Conservation (phyloP, 2,329 filamentous ascomycete species). For the Knufia fluminis region DNA sequence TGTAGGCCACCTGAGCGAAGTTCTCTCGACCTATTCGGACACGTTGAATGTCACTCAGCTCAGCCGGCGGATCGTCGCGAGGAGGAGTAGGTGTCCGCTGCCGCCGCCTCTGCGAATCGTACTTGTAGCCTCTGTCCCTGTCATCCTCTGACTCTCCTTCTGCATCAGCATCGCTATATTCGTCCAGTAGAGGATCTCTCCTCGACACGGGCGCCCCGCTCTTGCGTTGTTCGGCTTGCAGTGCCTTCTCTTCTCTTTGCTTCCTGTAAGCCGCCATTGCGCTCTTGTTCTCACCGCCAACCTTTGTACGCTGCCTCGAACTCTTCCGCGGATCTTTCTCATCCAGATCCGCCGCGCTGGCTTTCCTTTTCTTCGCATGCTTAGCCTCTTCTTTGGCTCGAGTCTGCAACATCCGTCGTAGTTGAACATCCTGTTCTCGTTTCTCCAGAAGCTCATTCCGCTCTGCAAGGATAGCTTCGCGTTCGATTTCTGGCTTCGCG, state of each 20-base stretch:
- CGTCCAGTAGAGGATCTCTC: constrained; percentile 52
- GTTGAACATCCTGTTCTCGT: constrained; percentile 69
- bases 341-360: constrained; percentile 67
- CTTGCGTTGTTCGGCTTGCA: constrained; percentile 39
- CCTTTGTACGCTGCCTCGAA: constrained; percentile 59
- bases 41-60: constrained; percentile 73
- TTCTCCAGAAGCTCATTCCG: constrained; percentile 74
- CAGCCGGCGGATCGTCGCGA: constrained; percentile 60
- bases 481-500: constrained; percentile 78
- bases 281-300: constrained; percentile 55
- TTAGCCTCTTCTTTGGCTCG: constrained; percentile 53
- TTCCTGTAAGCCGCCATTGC: constrained; percentile 64
- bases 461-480: constrained; percentile 82
- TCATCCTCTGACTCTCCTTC: constrained; percentile 56
- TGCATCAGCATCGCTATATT: constrained; percentile 50
- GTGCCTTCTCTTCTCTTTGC: constrained; percentile 50
- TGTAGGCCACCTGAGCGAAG: constrained; percentile 87
- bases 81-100: constrained; percentile 41
- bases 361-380: constrained; percentile 59
- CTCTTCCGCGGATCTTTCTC: constrained; percentile 62
- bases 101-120: constrained; percentile 50
- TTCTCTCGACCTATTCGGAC: constrained; percentile 74
- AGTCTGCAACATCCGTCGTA: constrained; percentile 66
- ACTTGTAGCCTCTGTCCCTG: constrained; percentile 72
- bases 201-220: constrained; percentile 42